These are phyloP conservation scores for Penicillium sp. DNA, from an alignment of 2,329 filamentous ascomycete species.

Conservation along the genomic window DNA sequence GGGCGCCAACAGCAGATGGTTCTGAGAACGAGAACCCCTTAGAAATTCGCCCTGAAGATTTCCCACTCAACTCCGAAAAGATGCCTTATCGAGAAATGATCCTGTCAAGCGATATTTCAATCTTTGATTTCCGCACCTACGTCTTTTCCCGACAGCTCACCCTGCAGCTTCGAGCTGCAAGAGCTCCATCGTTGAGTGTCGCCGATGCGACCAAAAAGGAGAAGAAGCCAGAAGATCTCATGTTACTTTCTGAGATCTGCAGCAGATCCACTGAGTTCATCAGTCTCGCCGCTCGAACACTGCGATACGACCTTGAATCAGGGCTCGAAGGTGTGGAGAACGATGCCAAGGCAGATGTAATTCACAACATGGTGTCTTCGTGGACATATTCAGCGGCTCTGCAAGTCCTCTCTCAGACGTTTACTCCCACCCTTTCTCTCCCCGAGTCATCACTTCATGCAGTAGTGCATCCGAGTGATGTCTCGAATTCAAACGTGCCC, in stretches of 20 bases:
- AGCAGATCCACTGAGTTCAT: constrained; percentile 80
- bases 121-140: constrained; percentile 94
- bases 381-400: constrained; percentile 47
- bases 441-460: constrained; percentile 38
- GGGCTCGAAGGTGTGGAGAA: constrained; percentile 51
- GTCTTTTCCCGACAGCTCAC: constrained; percentile 87
- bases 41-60: constrained; percentile 32
- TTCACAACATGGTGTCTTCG: constrained; percentile 48
- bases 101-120: constrained; percentile 87
- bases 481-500: constrained; percentile 13
- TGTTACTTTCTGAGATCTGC: constrained; percentile 82
- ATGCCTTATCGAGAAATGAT: constrained; percentile 92
- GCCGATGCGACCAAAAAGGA: constrained; percentile 50
- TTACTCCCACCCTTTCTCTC: constrained; percentile 34
- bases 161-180: constrained; percentile 78
- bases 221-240: constrained; percentile 67
- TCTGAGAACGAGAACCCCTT: constrained; percentile 29
- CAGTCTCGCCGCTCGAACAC: constrained; percentile 71
- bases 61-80: constrained; percentile 53
- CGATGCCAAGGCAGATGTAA: constrained; percentile 34
- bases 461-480: constrained; percentile 23
- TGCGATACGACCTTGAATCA: constrained; percentile 73
- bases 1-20: constrained; percentile 27
- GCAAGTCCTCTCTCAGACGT: constrained; percentile 45
- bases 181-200: constrained; percentile 46